Evolutionary conservation across 495 filamentous ascomycete species (phyloP).

Genomic region (Annulohypoxylon maeteangense): DNA sequence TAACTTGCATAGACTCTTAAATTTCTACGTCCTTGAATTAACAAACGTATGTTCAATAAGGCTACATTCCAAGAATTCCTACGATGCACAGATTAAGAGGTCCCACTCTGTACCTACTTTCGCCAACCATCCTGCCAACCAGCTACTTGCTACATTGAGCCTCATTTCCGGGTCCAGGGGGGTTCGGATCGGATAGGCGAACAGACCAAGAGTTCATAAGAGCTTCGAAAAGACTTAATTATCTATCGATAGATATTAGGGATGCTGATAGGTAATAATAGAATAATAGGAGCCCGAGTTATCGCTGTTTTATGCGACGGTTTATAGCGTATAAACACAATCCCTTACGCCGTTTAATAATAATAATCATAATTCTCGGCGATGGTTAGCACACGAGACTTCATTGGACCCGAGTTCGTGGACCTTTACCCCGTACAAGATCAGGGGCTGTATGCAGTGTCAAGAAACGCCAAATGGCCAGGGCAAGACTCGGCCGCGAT

Average conservation of each 20-base stretch:
- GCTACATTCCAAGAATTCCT: slow-evolving; percentile 27
- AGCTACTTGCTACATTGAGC: slow-evolving; percentile 36
- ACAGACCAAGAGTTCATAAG: slow-evolving; percentile 26
- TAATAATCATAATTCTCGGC: neutral
- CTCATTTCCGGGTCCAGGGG: slow-evolving; percentile 41
- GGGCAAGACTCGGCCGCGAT: slow-evolving; percentile 4
- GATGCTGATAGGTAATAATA: neutral
- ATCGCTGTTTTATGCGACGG: slow-evolving; percentile 12
- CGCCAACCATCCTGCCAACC: slow-evolving; percentile 22
- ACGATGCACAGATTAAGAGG: slow-evolving; percentile 10
- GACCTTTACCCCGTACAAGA: slow-evolving; percentile 13
- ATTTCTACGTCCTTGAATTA: neutral
- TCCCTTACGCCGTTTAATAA: neutral
- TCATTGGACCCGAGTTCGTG: slow-evolving; percentile 27
- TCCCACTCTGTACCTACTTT: slow-evolving; percentile 11
- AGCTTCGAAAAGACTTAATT: neutral
- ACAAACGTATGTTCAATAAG: slow-evolving; percentile 2
- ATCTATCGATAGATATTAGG: slow-evolving; percentile 12
- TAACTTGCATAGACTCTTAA: neutral
- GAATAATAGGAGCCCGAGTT: neutral
- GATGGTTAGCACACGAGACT: slow-evolving; percentile 1
- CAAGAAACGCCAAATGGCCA: slow-evolving; percentile 18
- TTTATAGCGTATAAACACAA: neutral
- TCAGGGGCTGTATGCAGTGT: slow-evolving; percentile 33
- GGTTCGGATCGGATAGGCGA: slow-evolving; percentile 32